Evolutionary conservation across 2,329 filamentous ascomycete genomes (phyloP), one percentile per base, ranked within the genome.

Genomic region (Ceratocystis eucalypticola): DNA sequence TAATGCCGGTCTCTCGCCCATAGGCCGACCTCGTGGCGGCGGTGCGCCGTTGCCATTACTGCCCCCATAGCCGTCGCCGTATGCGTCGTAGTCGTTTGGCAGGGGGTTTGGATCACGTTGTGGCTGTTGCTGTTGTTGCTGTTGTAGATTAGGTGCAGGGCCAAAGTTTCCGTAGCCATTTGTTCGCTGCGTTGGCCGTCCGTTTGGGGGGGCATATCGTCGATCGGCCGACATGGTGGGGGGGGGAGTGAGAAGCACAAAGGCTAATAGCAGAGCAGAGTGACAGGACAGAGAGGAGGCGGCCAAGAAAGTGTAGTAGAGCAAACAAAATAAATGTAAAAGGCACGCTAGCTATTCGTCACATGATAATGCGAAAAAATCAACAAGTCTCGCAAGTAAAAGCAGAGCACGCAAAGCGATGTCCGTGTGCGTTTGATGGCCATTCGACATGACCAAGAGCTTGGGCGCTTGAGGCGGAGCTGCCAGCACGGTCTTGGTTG

Each of bases 61-160:
- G 71, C 74, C 75, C 61, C 73, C 71, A 61, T 80, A 79, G 61
- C 75, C 74, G 41, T 81, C 79, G 68, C 77, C 77, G 69, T 77
- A 81, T 8, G 79, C 75, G 61, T 82, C 80, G 70, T 82, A 82
- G 66, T 82, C 80, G 46, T 80, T 80, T 65, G 41, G 22, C 22
- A 61, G 45, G 30, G 59, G n/a, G 12, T 28, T 55, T 22, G 65
- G 62, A 33, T 66, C 65, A 28, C 37, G 28, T 33, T 63, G 65
- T 4, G 37, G 45, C 5, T 53, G 44, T 4, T 30, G 61, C 15
- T 53, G 48, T 61, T 53, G 44, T 4, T 30, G 61, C 15, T 53
- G 48, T 61, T 37, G 61, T 41, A 61, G 46, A 25, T 64, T 33
- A 20, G 64, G 64, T 5, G 67, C 33, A 20, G 68, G 68, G 70